Evolutionary conservation across 805 yeast species (phyloP).

Genomic region (Schwanniomyces polymorphus): DNA sequence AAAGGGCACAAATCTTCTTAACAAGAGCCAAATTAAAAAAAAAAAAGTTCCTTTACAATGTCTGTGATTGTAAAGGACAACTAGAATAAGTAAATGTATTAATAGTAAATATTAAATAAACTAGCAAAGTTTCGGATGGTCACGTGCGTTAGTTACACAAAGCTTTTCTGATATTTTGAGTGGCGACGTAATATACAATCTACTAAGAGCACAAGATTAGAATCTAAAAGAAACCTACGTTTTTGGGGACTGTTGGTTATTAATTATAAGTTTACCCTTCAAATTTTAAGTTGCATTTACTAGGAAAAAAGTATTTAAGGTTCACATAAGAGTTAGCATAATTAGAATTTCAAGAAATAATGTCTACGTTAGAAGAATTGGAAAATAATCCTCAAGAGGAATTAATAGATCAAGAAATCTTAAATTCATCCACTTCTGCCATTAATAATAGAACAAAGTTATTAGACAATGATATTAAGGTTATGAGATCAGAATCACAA

Average conservation of each 20-base stretch:
- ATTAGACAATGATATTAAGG: conserved; percentile 92
- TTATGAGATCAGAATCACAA: conserved; percentile 89
- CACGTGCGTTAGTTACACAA: conserved; percentile 4
- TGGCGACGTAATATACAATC: conserved; percentile 3
- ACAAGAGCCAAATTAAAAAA: too few relatives aligned
- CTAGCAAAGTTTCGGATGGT: neutral
- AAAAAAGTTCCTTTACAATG: too few relatives aligned
- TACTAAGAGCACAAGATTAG: neutral
- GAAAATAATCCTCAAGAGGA: conserved; percentile 52
- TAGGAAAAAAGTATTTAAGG: neutral
- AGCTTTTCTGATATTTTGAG: neutral
- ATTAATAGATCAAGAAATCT: conserved; percentile 80
- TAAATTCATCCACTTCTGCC: conserved; percentile 75
- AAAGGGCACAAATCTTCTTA: too few relatives aligned
- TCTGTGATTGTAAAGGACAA: too few relatives aligned
- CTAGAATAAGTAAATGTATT: too few relatives aligned
- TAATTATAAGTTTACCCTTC: neutral
- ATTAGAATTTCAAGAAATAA: conserved; percentile 17
- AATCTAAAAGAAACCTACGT: neutral
- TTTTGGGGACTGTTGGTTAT: neutral
- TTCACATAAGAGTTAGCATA: neutral
- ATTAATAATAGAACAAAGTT: conserved; percentile 82
- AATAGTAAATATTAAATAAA: neutral
- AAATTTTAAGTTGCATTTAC: neutral
- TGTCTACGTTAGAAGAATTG: conserved; percentile 86